Evolutionary conservation across 805 yeast species (phyloP), one percentile per base, ranked within the genome.

Genomic region (Cephaloascus fragrans): DNA sequence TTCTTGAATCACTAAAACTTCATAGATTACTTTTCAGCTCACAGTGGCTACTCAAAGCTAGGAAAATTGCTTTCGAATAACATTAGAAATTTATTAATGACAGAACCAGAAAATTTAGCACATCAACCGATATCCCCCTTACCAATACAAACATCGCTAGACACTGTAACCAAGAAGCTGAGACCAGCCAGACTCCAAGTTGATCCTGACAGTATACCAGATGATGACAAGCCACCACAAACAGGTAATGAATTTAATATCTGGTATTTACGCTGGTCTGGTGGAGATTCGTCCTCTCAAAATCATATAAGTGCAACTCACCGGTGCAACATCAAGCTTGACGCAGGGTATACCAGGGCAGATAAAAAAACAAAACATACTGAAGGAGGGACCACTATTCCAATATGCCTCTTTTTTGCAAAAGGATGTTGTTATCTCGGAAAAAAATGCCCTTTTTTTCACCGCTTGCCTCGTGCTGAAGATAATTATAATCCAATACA

Each of bases 241-340:
- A 73, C 83, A 1, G 96, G 96, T 0, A 74, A 78, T 5, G 76
- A 78, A 0, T 89, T 83, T 64, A 89, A 89, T 50, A 69, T 86
- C 14, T 89, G 97, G 97, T 89, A 76, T 56, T 67, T 81, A 41
- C 82, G 81, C 56, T 89, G 96, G 96, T 77, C 93, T 5, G 87
- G 88, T 0, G 88, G 86, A 12, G 84, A 76, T 41, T 55, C 60
- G 19, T 62, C 71, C 32, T 76, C 75, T 26, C 34, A 53, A 43
- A 46, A 58, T 61, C 62, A 63, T 60, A 54, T 74, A 53, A 60
- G 73, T 42, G 63, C 77, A 56, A 83, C 71, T 26, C 77, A 72
- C 48, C 62, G 79, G 41, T 77, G 90, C 37, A 62, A 79, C 44
- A 65, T 83, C 6, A 65, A 55, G 12, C 51, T 56, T 36, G 96